phyloP scores from a whole-genome alignment of 192 early-diverging fungal genomes.

The Gryganskiella cystojenkinii region DNA sequence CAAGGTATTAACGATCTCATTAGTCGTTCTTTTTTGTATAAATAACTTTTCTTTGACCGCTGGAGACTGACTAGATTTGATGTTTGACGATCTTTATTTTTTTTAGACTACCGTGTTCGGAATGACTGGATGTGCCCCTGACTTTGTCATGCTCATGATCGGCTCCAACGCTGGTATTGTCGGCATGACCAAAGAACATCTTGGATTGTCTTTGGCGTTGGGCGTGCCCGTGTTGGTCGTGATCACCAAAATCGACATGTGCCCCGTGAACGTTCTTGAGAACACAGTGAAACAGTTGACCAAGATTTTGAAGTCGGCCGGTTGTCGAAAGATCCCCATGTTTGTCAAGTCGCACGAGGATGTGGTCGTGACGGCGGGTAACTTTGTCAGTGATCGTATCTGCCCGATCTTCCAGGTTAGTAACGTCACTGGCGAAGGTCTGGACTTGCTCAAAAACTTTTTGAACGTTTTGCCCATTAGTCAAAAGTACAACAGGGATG shows the following conservation, averaged over 20 bases:
- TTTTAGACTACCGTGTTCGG: slow-evolving; percentile 91
- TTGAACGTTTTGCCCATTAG: slow-evolving; percentile 82
- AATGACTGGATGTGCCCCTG: slow-evolving; percentile 91
- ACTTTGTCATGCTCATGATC: slow-evolving; percentile 93
- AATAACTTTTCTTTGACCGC: not conserved
- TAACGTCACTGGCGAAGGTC: slow-evolving; percentile 87
- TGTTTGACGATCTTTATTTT: not conserved
- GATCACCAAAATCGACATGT: slow-evolving; percentile 97
- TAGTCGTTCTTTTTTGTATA: no score
- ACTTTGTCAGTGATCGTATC: slow-evolving; percentile 88
- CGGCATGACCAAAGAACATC: slow-evolving; percentile 95
- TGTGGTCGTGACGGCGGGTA: slow-evolving; percentile 81
- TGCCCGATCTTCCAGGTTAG: slow-evolving; percentile 97
- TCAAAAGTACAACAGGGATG: slow-evolving; percentile 67
- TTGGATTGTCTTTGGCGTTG: slow-evolving; percentile 89
- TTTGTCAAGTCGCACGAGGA: slow-evolving; percentile 80
- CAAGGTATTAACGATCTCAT: no score
- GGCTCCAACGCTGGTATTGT: slow-evolving; percentile 88
- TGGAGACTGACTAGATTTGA: not conserved
- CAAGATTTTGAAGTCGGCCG: slow-evolving; percentile 86
- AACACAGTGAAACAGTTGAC: slow-evolving; percentile 84
- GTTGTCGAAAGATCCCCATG: slow-evolving; percentile 93
- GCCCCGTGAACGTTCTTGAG: slow-evolving; percentile 85
- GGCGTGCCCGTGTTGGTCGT: slow-evolving; percentile 91
- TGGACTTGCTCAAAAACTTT: slow-evolving; percentile 82